A percentile compares a stretch with the other conserved stretches of the same genome.
Evolutionary conservation across 441 rosid species (phyloP).

Genomic region (Pelargonium hybrid): DNA sequence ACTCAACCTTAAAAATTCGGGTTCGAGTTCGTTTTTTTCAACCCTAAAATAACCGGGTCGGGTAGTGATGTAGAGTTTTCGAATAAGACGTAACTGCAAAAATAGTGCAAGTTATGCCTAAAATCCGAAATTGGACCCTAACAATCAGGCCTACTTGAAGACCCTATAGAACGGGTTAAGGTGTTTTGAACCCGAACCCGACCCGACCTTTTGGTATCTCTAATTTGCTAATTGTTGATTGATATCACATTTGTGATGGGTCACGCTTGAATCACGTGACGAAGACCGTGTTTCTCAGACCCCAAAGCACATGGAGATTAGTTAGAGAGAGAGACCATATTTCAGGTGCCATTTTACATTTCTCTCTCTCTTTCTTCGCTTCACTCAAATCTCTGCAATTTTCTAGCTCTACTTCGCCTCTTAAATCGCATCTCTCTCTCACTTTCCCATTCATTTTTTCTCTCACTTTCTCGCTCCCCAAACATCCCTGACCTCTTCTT

Average conservation of each 20-base stretch:
- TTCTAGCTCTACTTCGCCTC: conserved; percentile 6
- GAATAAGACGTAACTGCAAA: no score
- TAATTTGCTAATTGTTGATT: neutral
- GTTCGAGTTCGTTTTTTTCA: no score
- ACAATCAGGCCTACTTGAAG: no score
- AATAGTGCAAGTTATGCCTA: no score
- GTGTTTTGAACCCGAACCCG: no score
- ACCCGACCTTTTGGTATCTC: no score
- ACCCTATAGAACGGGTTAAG: no score
- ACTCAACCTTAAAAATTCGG: no score
- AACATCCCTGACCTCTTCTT: neutral
- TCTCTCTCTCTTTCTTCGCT: neutral
- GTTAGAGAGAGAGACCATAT: neutral
- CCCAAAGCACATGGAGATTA: no score
- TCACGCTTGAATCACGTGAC: neutral
- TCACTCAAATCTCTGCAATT: neutral
- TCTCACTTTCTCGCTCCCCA: conserved; percentile 1
- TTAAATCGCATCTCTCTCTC: conserved; percentile 5
- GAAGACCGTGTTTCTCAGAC: neutral
- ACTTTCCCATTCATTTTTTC: neutral
- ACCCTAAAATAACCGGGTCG: no score
- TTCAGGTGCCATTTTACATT: neutral
- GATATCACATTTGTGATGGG: neutral
- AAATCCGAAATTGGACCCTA: no score
- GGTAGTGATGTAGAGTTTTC: no score